Percentiles rank a stretch among this genome's conserved stretches.
Evolutionary conservation across 768 basidiomycete genomes (phyloP).

Genomic region (Hygrophorus russula): DNA sequence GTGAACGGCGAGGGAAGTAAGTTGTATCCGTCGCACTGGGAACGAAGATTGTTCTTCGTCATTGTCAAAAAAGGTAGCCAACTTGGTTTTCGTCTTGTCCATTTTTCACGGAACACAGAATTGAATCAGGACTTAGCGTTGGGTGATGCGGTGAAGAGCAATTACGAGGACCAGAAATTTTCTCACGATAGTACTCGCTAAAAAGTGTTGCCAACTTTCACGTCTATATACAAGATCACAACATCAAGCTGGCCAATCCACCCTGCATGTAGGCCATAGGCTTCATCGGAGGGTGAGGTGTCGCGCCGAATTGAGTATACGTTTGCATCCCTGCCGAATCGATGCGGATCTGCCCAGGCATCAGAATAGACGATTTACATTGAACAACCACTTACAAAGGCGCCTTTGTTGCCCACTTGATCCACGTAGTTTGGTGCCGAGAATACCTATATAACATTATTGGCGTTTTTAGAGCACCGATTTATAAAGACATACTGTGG

Average conservation of each 20-base stretch:
- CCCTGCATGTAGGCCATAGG: conserved; percentile 85
- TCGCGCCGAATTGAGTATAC: conserved; percentile 78
- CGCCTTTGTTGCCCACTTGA: conserved; percentile 85
- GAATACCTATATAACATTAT: conserved; percentile 48
- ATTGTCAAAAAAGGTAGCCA: conserved; percentile 77
- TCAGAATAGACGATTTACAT: not conserved
- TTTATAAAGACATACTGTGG: conserved; percentile 46
- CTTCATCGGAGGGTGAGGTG: conserved; percentile 79
- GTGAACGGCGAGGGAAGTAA: conserved; percentile 41
- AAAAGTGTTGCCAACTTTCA: too few relatives aligned
- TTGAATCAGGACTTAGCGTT: not conserved
- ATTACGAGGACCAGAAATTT: too few relatives aligned
- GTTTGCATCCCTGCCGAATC: conserved; percentile 62
- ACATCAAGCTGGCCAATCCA: conserved; percentile 57
- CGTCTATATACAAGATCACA: conserved; percentile 39
- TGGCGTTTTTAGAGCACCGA: conserved; percentile 6
- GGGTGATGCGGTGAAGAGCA: too few relatives aligned
- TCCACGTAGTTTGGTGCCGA: conserved; percentile 95
- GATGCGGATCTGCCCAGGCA: conserved; percentile 58
- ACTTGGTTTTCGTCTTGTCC: conserved; percentile 58
- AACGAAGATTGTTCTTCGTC: conserved; percentile 80
- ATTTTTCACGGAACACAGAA: conserved; percentile 19
- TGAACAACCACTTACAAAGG: conserved; percentile 49
- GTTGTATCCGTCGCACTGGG: conserved; percentile 82
- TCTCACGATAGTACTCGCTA: too few relatives aligned